Percentiles rank a stretch among this genome's conserved stretches.
Conservation (phyloP, 1,284 basidiomycete genomes). For the Bjerkandera adusta region DNA sequence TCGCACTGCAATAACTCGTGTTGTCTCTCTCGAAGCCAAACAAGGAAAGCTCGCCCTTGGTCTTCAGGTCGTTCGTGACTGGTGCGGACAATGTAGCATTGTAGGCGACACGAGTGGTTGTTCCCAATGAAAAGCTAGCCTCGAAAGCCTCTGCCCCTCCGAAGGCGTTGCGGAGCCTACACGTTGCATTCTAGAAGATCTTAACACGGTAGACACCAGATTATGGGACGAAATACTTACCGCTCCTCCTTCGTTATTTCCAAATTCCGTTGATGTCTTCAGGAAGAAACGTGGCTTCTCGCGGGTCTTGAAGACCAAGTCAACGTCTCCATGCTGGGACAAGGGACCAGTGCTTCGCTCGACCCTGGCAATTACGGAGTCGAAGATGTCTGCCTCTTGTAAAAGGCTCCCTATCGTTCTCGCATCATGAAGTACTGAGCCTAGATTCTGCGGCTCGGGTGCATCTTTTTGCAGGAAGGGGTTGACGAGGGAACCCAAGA, state of each 20-base stretch:
- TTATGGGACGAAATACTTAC: conserved; percentile 46
- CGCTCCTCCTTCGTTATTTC: conserved; percentile 90
- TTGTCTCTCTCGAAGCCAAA: conserved; percentile 72
- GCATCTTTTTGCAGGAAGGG: conserved; percentile 49
- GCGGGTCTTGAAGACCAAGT: conserved; percentile 76
- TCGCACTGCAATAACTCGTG: conserved; percentile 67
- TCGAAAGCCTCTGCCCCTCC: conserved; percentile 92
- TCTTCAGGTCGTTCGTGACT: conserved; percentile 55
- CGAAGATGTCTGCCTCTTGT: conserved; percentile 74
- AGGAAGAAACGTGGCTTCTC: conserved; percentile 82
- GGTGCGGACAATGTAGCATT: conserved; percentile 62
- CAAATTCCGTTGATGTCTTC: conserved; percentile 90
- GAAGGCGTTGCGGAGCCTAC: conserved; percentile 83
- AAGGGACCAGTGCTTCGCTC: conserved; percentile 60
- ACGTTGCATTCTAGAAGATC: conserved; percentile 64
- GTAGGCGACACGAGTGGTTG: conserved; percentile 85
- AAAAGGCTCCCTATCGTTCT: conserved; percentile 65
- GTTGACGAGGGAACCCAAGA: conserved; percentile 76
- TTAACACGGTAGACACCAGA: background rate
- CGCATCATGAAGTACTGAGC: conserved; percentile 67
- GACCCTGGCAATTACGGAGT: conserved; percentile 68
- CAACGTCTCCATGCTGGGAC: conserved; percentile 73
- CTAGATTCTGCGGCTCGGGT: conserved; percentile 44
- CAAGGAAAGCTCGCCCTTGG: conserved; percentile 57
- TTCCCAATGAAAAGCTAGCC: conserved; percentile 82